These are phyloP conservation scores for Bipolaris bicolor DNA, from an alignment of 2,329 filamentous ascomycete genomes.

Conservation along the genomic window DNA sequence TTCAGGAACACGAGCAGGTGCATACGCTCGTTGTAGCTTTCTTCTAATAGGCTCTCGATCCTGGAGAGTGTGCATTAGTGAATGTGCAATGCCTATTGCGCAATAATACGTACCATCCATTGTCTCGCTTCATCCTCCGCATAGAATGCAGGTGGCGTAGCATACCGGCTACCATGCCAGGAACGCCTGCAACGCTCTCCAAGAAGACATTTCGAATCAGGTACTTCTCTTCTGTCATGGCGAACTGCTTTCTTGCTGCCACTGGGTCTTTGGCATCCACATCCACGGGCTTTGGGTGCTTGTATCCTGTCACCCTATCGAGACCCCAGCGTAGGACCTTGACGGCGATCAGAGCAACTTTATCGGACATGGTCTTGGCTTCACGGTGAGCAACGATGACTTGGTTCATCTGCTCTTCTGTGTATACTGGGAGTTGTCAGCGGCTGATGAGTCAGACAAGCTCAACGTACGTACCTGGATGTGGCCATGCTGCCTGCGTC, in stretches of 20 bases:
- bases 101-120: slow-evolving; percentile 70
- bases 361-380: slow-evolving; percentile 75
- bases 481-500: slow-evolving; percentile 56
- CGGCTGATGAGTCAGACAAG: not conserved
- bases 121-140: slow-evolving; percentile 85
- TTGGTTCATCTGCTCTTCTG: slow-evolving; percentile 75
- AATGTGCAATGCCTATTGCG: not conserved
- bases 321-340: slow-evolving; percentile 78
- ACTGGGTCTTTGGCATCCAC: slow-evolving; percentile 47
- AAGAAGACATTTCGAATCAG: slow-evolving; percentile 89
- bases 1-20: slow-evolving; percentile 92
- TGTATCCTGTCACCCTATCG: slow-evolving; percentile 81
- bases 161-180: slow-evolving; percentile 97
- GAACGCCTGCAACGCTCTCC: slow-evolving; percentile 92
- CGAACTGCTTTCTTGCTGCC: slow-evolving; percentile 66
- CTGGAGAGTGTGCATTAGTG: slow-evolving; percentile 47
- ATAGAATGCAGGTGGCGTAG: slow-evolving; percentile 85
- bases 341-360: slow-evolving; percentile 77
- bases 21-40: slow-evolving; percentile 94
- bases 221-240: slow-evolving; percentile 86
- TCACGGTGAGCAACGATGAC: slow-evolving; percentile 79
- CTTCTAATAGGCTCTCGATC: slow-evolving; percentile 91
- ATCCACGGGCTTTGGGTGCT: slow-evolving; percentile 66
- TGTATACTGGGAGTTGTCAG: slow-evolving; percentile 61
- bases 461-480: not conserved